Evolutionary conservation across 345 rosid genomes (phyloP).

Genomic region (sweet orange (Citrus sinensis)): DNA sequence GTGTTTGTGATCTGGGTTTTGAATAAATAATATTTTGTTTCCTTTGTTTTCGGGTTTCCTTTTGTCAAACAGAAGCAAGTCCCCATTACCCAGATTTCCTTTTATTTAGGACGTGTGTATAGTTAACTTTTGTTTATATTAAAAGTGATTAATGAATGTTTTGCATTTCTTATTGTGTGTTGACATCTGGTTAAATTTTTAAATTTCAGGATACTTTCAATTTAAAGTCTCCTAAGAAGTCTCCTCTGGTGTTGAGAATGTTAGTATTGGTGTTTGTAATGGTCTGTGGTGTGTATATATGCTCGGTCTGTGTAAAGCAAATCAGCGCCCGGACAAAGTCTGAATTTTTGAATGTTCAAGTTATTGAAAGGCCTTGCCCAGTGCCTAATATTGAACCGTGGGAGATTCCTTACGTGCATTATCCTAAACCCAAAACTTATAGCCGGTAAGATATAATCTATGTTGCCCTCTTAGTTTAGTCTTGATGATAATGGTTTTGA

Average conservation of each 20-base stretch:
- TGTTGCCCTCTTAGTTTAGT: neutral
- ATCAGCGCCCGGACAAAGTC: slow-evolving; percentile 45
- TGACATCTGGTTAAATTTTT: slow-evolving; percentile 8
- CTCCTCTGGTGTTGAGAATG: slow-evolving; percentile 79
- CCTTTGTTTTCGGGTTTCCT: slow-evolving; percentile 15
- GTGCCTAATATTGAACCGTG: slow-evolving; percentile 77
- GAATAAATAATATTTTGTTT: neutral
- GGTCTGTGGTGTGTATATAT: slow-evolving; percentile 82
- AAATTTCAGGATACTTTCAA: slow-evolving; percentile 62
- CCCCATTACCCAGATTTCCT: slow-evolving; percentile 23
- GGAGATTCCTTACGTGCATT: slow-evolving; percentile 92
- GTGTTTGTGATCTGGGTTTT: slow-evolving; percentile 32
- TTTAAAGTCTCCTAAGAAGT: slow-evolving; percentile 77
- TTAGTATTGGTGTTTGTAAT: slow-evolving; percentile 72
- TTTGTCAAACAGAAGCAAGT: slow-evolving; percentile 19
- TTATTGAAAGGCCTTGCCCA: slow-evolving; percentile 60
- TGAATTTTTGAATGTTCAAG: slow-evolving; percentile 49
- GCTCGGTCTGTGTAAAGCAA: slow-evolving; percentile 81
- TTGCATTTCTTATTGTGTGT: neutral
- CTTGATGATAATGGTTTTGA: slow-evolving; percentile 6
- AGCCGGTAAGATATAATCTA: slow-evolving; percentile 48
- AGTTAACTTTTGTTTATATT: slow-evolving; percentile 3
- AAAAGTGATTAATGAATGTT: slow-evolving; percentile 1
- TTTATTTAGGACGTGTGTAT: slow-evolving; percentile 11
- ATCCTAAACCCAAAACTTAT: slow-evolving; percentile 73